phyloP scores from a whole-genome alignment of 169 alveolate species.

The Amoebophrya sp. region DNA sequence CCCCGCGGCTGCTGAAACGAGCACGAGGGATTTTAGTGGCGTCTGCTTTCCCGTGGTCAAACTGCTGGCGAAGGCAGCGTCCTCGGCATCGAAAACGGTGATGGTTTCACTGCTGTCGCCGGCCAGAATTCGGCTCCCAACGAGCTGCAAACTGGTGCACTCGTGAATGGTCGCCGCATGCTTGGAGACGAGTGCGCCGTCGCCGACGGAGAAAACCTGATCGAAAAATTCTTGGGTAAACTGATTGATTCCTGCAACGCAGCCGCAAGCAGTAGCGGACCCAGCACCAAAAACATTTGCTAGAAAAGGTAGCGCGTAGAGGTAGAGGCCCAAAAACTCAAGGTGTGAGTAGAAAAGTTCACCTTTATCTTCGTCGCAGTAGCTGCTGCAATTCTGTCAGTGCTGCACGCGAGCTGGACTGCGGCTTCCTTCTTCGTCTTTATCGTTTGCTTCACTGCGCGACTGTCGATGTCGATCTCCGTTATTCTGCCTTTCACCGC shows the following conservation, averaged over 20 bases:
- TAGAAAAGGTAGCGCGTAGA: too few relatives aligned
- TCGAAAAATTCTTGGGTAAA: too few relatives aligned
- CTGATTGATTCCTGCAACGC: too few relatives aligned
- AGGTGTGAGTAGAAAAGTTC: too few relatives aligned
- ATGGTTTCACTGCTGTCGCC: background rate
- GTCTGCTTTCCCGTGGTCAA: background rate
- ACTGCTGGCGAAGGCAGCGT: background rate
- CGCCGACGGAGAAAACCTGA: background rate
- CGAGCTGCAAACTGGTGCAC: background rate
- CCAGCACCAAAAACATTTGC: too few relatives aligned
- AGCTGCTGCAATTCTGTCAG: background rate
- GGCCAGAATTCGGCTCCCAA: background rate
- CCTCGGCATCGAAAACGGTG: background rate
- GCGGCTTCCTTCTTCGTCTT: background rate
- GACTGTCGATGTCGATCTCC: background rate
- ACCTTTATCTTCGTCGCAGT: background rate
- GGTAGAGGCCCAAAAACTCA: too few relatives aligned
- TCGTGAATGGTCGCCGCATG: background rate
- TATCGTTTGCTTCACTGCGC: background rate
- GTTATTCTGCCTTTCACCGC: background rate
- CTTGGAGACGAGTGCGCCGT: background rate
- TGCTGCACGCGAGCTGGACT: background rate
- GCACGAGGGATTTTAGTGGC: too few relatives aligned
- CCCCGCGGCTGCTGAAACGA: too few relatives aligned
- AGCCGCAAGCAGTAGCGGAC: too few relatives aligned